A percentile compares a stretch with the other conserved stretches of the same genome.
These are phyloP conservation scores for Aspergillus alliaceus DNA, from an alignment of 2,329 filamentous ascomycete species.

Conservation along the genomic window DNA sequence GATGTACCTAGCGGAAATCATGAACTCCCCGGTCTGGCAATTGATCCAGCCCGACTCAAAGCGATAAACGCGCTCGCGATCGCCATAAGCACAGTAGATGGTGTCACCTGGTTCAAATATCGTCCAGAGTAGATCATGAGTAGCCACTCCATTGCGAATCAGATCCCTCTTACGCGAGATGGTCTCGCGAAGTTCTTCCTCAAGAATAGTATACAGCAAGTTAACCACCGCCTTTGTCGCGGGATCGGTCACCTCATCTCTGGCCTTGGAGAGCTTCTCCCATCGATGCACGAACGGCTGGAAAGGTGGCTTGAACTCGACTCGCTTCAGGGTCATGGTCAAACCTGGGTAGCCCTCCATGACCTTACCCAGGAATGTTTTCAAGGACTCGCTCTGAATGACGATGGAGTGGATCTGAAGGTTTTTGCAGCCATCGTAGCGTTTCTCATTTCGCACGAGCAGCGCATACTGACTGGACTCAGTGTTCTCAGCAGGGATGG, in stretches of 20 bases:
- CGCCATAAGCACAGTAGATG: conserved; percentile 9
- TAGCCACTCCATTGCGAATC: conserved; percentile 54
- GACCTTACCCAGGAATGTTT: conserved; percentile 55
- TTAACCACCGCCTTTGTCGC: conserved; percentile 49
- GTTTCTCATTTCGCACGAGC: conserved; percentile 59
- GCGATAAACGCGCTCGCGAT: conserved; percentile 10
- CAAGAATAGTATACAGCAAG: conserved; percentile 50
- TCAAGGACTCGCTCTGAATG: conserved; percentile 63
- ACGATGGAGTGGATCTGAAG: conserved; percentile 63
- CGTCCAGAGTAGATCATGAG: conserved; percentile 48
- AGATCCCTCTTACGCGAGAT: conserved; percentile 55
- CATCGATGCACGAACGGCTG: conserved; percentile 67
- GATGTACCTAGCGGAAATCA: conserved; percentile 11
- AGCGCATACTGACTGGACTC: conserved; percentile 63
- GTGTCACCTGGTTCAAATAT: conserved; percentile 37
- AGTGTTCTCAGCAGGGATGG: conserved; percentile 60
- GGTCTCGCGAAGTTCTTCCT: conserved; percentile 52
- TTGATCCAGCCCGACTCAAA: conserved; percentile 2
- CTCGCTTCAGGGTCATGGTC: conserved; percentile 57
- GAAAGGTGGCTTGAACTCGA: conserved; percentile 63
- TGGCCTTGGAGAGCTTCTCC: conserved; percentile 48
- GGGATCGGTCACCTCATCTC: conserved; percentile 44
- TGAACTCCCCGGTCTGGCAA: conserved; percentile 8
- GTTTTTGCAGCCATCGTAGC: conserved; percentile 59
- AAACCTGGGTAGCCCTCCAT: conserved; percentile 62